A percentile compares a stretch with the other conserved stretches of the same genome.
Conservation (phyloP, 306 rosid species). For the Corylus americana region DNA sequence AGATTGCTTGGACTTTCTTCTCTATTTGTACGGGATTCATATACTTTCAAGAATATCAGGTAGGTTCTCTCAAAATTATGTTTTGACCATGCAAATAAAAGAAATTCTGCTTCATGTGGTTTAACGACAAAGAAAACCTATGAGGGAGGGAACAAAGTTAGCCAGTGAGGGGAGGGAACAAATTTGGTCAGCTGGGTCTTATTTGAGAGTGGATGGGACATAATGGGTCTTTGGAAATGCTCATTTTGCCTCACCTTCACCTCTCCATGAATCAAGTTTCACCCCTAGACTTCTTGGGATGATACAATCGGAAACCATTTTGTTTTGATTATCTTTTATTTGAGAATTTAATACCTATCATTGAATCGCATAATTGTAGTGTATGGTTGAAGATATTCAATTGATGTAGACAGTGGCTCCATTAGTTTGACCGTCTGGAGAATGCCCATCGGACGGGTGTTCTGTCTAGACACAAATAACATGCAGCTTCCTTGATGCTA, state of each 20-base stretch:
- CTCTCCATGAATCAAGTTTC: neutral
- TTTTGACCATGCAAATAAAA: neutral
- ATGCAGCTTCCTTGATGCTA: neutral
- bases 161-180: neutral
- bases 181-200: constrained; percentile 1
- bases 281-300: neutral
- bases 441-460: neutral
- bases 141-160: neutral
- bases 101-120: neutral
- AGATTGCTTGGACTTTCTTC: constrained; percentile 96
- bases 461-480: constrained; percentile 7
- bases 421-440: neutral
- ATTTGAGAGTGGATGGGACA: constrained; percentile 1
- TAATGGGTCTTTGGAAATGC: neutral
- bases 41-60: constrained; percentile 98
- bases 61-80: constrained; percentile 43
- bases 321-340: neutral
- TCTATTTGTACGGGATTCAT: constrained; percentile 93
- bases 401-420: neutral
- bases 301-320: neutral
- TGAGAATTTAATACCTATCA: neutral
- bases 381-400: neutral
- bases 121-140: neutral
- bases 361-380: neutral
- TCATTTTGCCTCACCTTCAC: neutral